Evolutionary conservation across 306 rosid species (phyloP).

Genomic region (Potentilla sterilis): DNA sequence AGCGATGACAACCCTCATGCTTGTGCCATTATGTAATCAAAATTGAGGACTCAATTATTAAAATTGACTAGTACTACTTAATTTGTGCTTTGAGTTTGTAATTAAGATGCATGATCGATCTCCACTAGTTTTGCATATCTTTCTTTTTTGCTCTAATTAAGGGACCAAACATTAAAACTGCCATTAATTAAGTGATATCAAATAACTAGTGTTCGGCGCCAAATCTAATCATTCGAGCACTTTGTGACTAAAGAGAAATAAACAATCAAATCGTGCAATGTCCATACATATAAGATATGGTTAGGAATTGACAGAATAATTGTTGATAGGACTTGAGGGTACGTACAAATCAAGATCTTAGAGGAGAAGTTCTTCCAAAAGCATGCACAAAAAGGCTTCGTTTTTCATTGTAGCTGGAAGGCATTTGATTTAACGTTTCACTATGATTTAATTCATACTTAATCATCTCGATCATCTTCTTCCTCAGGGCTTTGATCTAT

Average conservation of each 20-base stretch:
- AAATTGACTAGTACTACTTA: not conserved
- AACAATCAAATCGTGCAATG: constrained; percentile 8
- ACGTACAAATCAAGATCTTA: not conserved
- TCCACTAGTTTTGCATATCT: not conserved
- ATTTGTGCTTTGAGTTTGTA: not conserved
- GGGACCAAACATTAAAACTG: not conserved
- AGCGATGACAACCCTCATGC: constrained; percentile 93
- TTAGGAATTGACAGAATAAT: constrained; percentile 16
- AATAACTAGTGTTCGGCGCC: constrained; percentile 11
- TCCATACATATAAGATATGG: not conserved
- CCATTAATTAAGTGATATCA: not conserved
- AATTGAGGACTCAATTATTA: not conserved
- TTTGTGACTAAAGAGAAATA: not conserved
- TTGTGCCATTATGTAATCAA: constrained; percentile 63
- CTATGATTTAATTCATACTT: not conserved
- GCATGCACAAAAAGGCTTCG: not conserved
- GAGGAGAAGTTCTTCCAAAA: not conserved
- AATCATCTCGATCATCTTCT: not conserved
- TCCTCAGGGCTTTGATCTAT: not conserved
- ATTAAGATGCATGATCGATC: constrained; percentile 1
- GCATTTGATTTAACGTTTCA: not conserved
- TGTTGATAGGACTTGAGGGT: not conserved
- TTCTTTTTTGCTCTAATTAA: constrained; percentile 17
- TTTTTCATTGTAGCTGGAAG: not conserved
- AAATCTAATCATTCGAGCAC: constrained; percentile 13